A percentile compares a stretch with the other conserved stretches of the same genome.
Conservation (phyloP, 2,329 filamentous ascomycete species). For the Scytalidium lignicola region DNA sequence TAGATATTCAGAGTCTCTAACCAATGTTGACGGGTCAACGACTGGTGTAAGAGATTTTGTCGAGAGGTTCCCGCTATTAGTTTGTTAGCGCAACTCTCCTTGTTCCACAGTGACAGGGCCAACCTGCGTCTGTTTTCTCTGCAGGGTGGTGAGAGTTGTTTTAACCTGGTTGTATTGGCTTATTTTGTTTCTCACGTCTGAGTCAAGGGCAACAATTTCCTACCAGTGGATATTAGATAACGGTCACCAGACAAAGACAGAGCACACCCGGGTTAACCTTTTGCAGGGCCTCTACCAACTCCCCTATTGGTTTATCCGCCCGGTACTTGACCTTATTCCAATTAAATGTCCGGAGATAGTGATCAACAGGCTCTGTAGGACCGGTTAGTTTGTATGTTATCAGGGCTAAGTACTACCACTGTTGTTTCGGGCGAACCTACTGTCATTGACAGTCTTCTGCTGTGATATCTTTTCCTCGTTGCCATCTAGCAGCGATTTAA, state of each 20-base stretch:
- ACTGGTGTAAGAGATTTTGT: slow-evolving; percentile 91
- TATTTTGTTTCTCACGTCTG: slow-evolving; percentile 91
- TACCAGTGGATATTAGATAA: slow-evolving; percentile 29
- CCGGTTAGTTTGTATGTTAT: neutral
- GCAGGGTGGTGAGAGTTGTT: slow-evolving; percentile 72
- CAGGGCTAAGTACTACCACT: neutral
- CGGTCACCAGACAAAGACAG: neutral
- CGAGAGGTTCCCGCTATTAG: slow-evolving; percentile 74
- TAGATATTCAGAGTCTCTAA: slow-evolving; percentile 92
- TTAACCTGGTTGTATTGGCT: slow-evolving; percentile 91
- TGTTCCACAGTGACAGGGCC: neutral
- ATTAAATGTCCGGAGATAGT: slow-evolving; percentile 81
- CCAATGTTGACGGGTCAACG: slow-evolving; percentile 72
- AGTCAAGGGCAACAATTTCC: slow-evolving; percentile 90
- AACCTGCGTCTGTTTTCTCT: slow-evolving; percentile 80
- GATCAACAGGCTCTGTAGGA: slow-evolving; percentile 79
- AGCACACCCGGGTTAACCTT: slow-evolving; percentile 51
- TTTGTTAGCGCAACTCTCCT: slow-evolving; percentile 11
- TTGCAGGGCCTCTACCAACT: slow-evolving; percentile 81
- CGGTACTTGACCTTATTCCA: slow-evolving; percentile 99
- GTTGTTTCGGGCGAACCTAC: slow-evolving; percentile 47
- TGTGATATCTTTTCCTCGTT: slow-evolving; percentile 58
- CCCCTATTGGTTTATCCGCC: slow-evolving; percentile 81
- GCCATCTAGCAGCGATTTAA: slow-evolving; percentile 26
- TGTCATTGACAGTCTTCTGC: slow-evolving; percentile 74